Evolutionary conservation across 768 basidiomycete species (phyloP), one percentile per base, ranked within the genome.

Genomic region (Postia placenta): DNA sequence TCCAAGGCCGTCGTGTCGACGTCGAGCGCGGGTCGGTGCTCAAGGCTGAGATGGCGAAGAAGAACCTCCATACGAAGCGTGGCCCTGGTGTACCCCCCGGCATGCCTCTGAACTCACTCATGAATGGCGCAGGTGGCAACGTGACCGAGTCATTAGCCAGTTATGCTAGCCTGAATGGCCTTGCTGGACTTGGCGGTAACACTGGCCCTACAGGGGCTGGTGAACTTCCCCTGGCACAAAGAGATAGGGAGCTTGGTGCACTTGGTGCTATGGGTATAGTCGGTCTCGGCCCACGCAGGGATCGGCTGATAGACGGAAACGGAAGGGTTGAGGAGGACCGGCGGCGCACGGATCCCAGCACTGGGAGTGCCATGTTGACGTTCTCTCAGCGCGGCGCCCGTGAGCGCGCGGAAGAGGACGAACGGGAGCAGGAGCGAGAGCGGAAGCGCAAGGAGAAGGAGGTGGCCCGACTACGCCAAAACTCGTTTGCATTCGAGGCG

Each of bases 1-100:
- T 99, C 4, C 92, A 94, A 63, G 93, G 95, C 4, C 76, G 86
- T 46, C 78, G 91, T 48, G 89, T 98, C 28, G 96, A 98, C 60
- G 81, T 88, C 26, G 89, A 97, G 67, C 92, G 92, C 60, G 92
- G 92, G 12, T 83, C 90, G 0, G 85, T 93, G 2, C 67, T 99
- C 33, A 98, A 97, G 67, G 96, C 95, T 19, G 96, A 98, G 69
- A 97, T 99, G 94, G 96, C 96, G 17, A 98, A 98, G 81, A 99
- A 99, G 79, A 98, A 99, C 62, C 68, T 99, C 33, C 95, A 99
- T 62, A 95, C 93, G 17, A 96, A 95, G 71, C 75, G 91, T 33
- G 88, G 63, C 2, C 63, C 63, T 3, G 61, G 88, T 2, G 89
- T 89, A n/a, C 57, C 61, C 0, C 53, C 61, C 27, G 54, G 51